Evolutionary conservation across 73 alveolate genomes (phyloP), one percentile per base, ranked within the genome.

Genomic region (Stentor roeselii): DNA sequence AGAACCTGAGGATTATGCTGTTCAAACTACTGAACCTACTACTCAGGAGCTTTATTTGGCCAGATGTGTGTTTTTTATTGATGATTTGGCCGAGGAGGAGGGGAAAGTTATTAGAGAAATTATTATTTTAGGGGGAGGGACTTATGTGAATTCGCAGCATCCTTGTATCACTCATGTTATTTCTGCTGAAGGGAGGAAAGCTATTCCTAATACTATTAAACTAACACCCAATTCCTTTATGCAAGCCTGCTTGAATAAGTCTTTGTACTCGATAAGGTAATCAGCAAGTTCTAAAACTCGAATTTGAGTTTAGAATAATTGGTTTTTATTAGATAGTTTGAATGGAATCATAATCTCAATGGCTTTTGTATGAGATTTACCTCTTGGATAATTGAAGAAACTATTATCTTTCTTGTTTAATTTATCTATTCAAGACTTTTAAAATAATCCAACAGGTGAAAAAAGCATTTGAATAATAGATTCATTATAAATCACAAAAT

Each of bases 61-160:
- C 21, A n/a, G 34, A 30, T 67, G 80, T 1, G 80, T 67, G 37
- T 67, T 67, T 67, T 67, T 21, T 21, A 2, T 67, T 0, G 80
- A 67, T 1, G 80, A 32, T 1, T 21, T 67, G 0, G 80, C 21
- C 0, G 41, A 21, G 1, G 80, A 67, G 37, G 80, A 67, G 34
- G 41, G 34, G 14, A 67, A 2, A 32, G 80, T 21, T 67, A 21
- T 67, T 21, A 67, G 34, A 67, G 80, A 67, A 67, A 21, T 67
- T 1, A 67, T 67, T 30, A 2, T 67, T 2, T 1, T 67, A 67
- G 80, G 80, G 14, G 80, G 80, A 67, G 80, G 80, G 50, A 67
- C 80, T 1, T 67, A 67, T 67, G 80, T 67, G 21, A 67, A 67
- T 67, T 14, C 11, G 34, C 34, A 0, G n/a, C 80, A 21, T 32